Evolutionary conservation across 2,329 filamentous ascomycete species (phyloP).

Genomic region (Ophiostoma sp.): DNA sequence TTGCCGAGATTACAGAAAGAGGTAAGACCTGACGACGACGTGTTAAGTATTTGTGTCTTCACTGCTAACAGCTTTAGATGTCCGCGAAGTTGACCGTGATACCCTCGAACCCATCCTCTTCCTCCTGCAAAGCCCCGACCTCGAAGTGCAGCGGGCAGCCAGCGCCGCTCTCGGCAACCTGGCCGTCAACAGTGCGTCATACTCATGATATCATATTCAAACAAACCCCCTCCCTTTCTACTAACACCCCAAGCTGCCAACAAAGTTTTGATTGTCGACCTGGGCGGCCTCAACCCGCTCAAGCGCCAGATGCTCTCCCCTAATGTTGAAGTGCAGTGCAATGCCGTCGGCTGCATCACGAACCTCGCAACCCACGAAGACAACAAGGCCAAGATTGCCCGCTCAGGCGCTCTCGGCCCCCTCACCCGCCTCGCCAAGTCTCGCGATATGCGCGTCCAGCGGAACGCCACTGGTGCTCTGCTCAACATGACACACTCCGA

Average conservation of each 20-base stretch:
- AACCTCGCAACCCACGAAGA: slow-evolving; percentile 98
- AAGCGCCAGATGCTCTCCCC: slow-evolving; percentile 98
- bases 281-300: slow-evolving; percentile 85
- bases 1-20: slow-evolving; percentile 98
- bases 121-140: slow-evolving; percentile 89
- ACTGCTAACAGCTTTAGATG: slow-evolving; percentile 61
- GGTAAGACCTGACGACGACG: slow-evolving; percentile 53
- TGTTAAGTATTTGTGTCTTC: not conserved
- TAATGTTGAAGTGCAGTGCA: slow-evolving; percentile 98
- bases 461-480: slow-evolving; percentile 92
- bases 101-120: slow-evolving; percentile 96
- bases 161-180: slow-evolving; percentile 95
- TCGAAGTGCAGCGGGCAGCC: slow-evolving; percentile 94
- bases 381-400: slow-evolving; percentile 97
- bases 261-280: slow-evolving; percentile 92
- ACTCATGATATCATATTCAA: not conserved
- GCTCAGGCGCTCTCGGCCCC: slow-evolving; percentile 87
- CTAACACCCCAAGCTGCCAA: slow-evolving; percentile 70
- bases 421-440: slow-evolving; percentile 92
- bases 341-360: slow-evolving; percentile 97
- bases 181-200: slow-evolving; percentile 84
- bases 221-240: not conserved
- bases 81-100: slow-evolving; percentile 89
- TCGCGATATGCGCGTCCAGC: slow-evolving; percentile 96
- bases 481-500: slow-evolving; percentile 99